Evolutionary conservation across 2,329 filamentous ascomycete species (phyloP), one percentile per base, ranked within the genome.

Genomic region (Sordariomycetes sp.): DNA sequence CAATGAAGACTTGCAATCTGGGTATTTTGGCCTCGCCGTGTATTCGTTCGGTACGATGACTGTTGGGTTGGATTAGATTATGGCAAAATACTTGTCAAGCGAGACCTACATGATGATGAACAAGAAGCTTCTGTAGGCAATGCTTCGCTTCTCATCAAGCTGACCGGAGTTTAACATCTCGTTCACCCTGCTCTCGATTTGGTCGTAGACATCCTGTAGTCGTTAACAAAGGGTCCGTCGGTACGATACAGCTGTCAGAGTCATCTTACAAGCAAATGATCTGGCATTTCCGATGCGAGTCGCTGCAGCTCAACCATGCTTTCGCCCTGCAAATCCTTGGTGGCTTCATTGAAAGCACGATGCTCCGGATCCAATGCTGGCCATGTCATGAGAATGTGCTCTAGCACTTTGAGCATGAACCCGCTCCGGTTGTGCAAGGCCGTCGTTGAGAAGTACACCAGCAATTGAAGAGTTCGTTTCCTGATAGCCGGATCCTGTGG

Each of bases 281-380:
- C 85, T 0, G 92, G 82, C 70, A 95, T 94, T 47, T 87, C 86
- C 41, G 85, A 79, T 6, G 90, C 90, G 26, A 98, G 68, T 37
- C 88, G 76, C 48, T 94, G 87, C 39, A 96, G 68, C 55, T 98
- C 90, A 36, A 86, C 72, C 57, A 87, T 86, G 47, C 86, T 84
- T 49, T 93, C 76, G 4, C 74, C 75, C 52, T 95, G 87, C 12
- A 98, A 69, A 38, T 93, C 86, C 50, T 88, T 92, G 23, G 95
- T 83, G 2, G 88, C 81, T 43, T 96, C 92, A 11, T 84, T 87
- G 55, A 88, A 94, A 4, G 76, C 65, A 26, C 73, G 70, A 46
- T 82, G 75, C 29, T 82, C 75, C 3, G 82, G 78, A 36, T 84
- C 73, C 28, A 85, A 75, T 4, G 73, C 66, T n/a, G 86, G 77